Percentiles rank a stretch among this genome's conserved stretches.
Evolutionary conservation across 1,284 basidiomycete species (phyloP).

Genomic region (Kwoniella shivajii): DNA sequence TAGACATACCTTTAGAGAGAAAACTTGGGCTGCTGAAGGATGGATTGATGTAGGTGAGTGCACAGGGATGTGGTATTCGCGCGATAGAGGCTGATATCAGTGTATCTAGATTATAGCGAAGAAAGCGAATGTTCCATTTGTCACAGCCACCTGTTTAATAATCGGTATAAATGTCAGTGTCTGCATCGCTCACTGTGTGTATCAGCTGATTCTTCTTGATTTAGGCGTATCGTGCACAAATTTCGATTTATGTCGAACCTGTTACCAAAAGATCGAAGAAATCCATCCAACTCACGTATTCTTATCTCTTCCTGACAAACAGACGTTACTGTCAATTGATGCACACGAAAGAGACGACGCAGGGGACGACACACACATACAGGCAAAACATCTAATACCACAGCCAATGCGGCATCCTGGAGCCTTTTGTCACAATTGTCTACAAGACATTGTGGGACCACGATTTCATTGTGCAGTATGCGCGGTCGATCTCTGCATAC

Average conservation of each 20-base stretch:
- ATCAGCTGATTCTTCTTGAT: slow-evolving; percentile 3
- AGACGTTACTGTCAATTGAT: no score
- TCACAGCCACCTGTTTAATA: slow-evolving; percentile 61
- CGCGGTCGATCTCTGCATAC: slow-evolving; percentile 68
- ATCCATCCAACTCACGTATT: slow-evolving; percentile 86
- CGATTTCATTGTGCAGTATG: slow-evolving; percentile 90
- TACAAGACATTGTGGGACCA: slow-evolving; percentile 83
- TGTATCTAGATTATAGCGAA: slow-evolving; percentile 60
- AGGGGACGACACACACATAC: no score
- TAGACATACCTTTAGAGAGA: slow-evolving; percentile 79
- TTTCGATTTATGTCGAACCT: slow-evolving; percentile 77
- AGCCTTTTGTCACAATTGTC: slow-evolving; percentile 64
- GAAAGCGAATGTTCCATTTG: slow-evolving; percentile 76
- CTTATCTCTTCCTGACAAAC: slow-evolving; percentile 68
- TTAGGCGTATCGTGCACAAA: slow-evolving; percentile 68
- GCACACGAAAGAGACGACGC: no score
- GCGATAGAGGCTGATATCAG: neutral
- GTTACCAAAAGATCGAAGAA: slow-evolving; percentile 69
- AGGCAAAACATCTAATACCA: neutral
- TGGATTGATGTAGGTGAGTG: slow-evolving; percentile 83
- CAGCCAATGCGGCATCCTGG: slow-evolving; percentile 48
- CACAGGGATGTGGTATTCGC: neutral
- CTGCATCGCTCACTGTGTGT: neutral
- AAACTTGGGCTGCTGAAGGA: slow-evolving; percentile 73
- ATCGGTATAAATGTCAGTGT: slow-evolving; percentile 72